Conservation (phyloP, 192 early-diverging fungal genomes). For the Pilaira anomala region DNA sequence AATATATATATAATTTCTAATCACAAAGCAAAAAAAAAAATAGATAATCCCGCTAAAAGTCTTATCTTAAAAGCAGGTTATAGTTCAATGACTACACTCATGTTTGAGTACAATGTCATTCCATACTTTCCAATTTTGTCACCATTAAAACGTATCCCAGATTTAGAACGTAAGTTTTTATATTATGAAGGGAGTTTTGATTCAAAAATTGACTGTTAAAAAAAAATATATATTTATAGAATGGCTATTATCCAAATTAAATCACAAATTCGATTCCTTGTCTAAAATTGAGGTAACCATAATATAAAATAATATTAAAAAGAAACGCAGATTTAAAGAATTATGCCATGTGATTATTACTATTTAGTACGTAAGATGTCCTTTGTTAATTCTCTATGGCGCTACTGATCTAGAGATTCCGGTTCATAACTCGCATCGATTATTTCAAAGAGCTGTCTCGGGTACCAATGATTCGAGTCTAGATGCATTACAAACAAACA, state of each 20-base stretch:
- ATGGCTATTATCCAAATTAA: slow-evolving; percentile 23
- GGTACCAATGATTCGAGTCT: slow-evolving; percentile 5
- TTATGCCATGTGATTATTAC: too few relatives aligned
- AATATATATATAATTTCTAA: not conserved
- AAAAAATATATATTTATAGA: slow-evolving; percentile 16
- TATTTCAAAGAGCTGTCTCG: slow-evolving; percentile 31
- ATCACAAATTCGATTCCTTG: slow-evolving; percentile 33
- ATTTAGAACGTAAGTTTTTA: slow-evolving; percentile 24
- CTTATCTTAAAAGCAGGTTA: slow-evolving; percentile 38
- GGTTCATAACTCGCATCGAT: slow-evolving; percentile 21
- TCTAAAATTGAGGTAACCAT: slow-evolving; percentile 31
- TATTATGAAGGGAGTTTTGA: not conserved
- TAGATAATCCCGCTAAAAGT: slow-evolving; percentile 24
- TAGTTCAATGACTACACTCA: slow-evolving; percentile 29
- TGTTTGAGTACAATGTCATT: slow-evolving; percentile 38
- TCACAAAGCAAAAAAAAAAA: not conserved
- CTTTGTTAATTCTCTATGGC: slow-evolving; percentile 32
- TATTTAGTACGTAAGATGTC: slow-evolving; percentile 27
- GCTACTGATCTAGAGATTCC: slow-evolving; percentile 36
- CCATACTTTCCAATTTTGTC: slow-evolving; percentile 26
- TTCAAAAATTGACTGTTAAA: not conserved
- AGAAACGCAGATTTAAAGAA: too few relatives aligned
- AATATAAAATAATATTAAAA: too few relatives aligned
- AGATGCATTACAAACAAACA: slow-evolving; percentile 2
- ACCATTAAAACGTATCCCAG: slow-evolving; percentile 23